Percentiles rank a stretch among this genome's conserved stretches.
phyloP scores from a whole-genome alignment of 2,329 filamentous ascomycete genomes.

The Boeremia lycopersici region DNA sequence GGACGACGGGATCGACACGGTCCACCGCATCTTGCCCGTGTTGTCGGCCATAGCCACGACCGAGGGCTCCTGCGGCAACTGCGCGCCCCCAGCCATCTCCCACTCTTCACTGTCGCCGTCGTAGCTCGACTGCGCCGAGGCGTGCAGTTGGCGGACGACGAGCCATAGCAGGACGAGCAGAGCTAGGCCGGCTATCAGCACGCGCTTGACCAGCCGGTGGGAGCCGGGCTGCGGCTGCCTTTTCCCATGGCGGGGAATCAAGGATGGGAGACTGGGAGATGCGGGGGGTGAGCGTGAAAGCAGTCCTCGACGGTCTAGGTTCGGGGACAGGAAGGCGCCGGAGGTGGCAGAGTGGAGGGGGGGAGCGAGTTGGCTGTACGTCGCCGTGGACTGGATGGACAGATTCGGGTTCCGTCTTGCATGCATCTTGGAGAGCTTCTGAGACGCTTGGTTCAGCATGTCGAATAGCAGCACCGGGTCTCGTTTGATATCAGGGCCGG shows the following conservation, averaged over 20 bases:
- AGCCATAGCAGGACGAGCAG: conserved; percentile 59
- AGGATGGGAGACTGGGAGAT: conserved; percentile 72
- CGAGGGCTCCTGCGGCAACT: conserved; percentile 73
- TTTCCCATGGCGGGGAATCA: conserved; percentile 69
- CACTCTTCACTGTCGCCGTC: conserved; percentile 54
- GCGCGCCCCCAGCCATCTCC: conserved; percentile 70
- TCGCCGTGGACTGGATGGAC: conserved; percentile 50
- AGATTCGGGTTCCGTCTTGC: conserved; percentile 55
- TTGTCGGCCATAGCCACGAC: conserved; percentile 73
- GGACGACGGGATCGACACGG: conserved; percentile 74
- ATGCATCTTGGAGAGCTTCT: conserved; percentile 51
- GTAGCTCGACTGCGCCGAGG: conserved; percentile 23
- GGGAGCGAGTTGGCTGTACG: conserved; percentile 44
- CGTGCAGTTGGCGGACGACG: conserved; percentile 41
- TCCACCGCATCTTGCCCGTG: conserved; percentile 73
- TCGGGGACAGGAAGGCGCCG: conserved; percentile 44
- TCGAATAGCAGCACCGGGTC: conserved; percentile 19
- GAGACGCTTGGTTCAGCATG: conserved; percentile 46
- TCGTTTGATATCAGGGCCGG: conserved; percentile 10
- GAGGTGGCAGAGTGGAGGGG: conserved; percentile 40
- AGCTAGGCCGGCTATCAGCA: conserved; percentile 60
- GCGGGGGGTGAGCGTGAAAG: conserved; percentile 72
- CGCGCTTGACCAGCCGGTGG: conserved; percentile 62
- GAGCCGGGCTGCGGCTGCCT: conserved; percentile 60
- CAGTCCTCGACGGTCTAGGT: conserved; percentile 56